phyloP scores from a whole-genome alignment of 2,329 filamentous ascomycete species.

The Blastomyces parvus region DNA sequence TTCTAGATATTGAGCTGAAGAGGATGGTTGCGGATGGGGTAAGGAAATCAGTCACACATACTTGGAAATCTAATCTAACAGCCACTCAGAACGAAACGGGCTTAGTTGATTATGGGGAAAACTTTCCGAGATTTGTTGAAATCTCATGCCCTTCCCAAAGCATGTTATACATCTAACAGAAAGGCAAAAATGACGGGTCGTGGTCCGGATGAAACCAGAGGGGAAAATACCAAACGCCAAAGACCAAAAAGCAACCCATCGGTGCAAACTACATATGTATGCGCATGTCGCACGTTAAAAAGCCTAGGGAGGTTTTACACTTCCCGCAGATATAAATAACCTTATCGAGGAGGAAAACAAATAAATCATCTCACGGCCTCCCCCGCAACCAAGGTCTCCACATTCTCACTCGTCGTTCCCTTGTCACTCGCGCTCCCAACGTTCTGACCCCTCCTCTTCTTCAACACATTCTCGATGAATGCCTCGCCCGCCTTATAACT shows the following conservation, averaged over 20 bases:
- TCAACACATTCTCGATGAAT: slow-evolving; percentile 96
- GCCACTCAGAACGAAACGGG: not conserved
- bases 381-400: slow-evolving; percentile 16
- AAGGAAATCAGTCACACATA: not conserved
- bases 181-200: not conserved
- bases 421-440: slow-evolving; percentile 22
- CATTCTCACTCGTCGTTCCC: slow-evolving; percentile 17
- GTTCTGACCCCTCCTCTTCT: slow-evolving; percentile 52
- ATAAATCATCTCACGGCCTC: slow-evolving; percentile 22
- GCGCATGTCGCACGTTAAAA: not conserved
- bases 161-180: not conserved
- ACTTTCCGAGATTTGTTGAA: slow-evolving; percentile 6
- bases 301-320: not conserved
- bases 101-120: not conserved
- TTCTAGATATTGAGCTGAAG: not conserved
- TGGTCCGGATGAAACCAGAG: not conserved
- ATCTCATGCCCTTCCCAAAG: not conserved
- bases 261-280: not conserved
- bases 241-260: not conserved
- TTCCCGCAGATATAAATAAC: not conserved
- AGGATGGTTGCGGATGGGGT: not conserved
- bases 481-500: slow-evolving; percentile 97
- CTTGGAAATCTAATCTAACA: not conserved
- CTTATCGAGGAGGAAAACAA: not conserved
- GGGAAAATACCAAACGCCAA: not conserved